phyloP scores from a whole-genome alignment of 495 filamentous ascomycete genomes.

The Lasiosphaeriaceae sp. region DNA sequence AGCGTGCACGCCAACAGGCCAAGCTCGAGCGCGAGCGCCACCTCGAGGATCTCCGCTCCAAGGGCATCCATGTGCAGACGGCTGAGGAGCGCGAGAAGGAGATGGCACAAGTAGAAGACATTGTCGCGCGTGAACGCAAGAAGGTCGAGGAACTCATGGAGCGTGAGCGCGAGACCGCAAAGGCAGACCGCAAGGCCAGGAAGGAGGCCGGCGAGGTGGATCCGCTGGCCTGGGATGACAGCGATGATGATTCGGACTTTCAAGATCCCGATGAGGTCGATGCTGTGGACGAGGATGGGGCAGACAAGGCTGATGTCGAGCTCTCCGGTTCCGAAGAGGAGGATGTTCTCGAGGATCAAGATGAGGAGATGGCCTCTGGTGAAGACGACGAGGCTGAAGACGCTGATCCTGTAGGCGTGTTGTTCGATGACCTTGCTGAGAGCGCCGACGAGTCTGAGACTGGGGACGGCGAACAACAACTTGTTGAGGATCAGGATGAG shows the following conservation, averaged over 20 bases:
- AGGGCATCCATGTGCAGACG: slow-evolving; percentile 79
- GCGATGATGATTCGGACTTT: slow-evolving; percentile 53
- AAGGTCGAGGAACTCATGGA: slow-evolving; percentile 78
- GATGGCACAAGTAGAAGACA: slow-evolving; percentile 73
- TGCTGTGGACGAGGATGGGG: slow-evolving; percentile 29
- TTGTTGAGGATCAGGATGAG: slow-evolving; percentile 30
- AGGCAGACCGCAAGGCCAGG: slow-evolving; percentile 53
- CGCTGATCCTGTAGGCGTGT: slow-evolving; percentile 9
- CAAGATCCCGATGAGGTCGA: slow-evolving; percentile 35
- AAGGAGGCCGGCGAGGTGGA: slow-evolving; percentile 45
- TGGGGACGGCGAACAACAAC: slow-evolving; percentile 38
- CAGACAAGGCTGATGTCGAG: slow-evolving; percentile 41
- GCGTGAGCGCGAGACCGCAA: slow-evolving; percentile 67
- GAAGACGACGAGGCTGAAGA: slow-evolving; percentile 7
- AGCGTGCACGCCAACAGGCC: slow-evolving; percentile 76
- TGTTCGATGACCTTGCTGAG: slow-evolving; percentile 40
- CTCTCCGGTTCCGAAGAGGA: slow-evolving; percentile 47
- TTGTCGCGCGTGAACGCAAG: slow-evolving; percentile 76
- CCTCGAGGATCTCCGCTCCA: slow-evolving; percentile 68
- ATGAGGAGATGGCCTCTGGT: slow-evolving; percentile 8
- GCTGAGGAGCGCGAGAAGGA: slow-evolving; percentile 79
- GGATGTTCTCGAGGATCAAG: slow-evolving; percentile 28
- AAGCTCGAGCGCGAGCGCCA: slow-evolving; percentile 71
- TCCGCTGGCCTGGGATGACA: slow-evolving; percentile 57
- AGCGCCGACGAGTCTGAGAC: slow-evolving; percentile 34